These are phyloP conservation scores for Usnea hakonensis DNA, from an alignment of 495 filamentous ascomycete genomes.

Conservation along the genomic window DNA sequence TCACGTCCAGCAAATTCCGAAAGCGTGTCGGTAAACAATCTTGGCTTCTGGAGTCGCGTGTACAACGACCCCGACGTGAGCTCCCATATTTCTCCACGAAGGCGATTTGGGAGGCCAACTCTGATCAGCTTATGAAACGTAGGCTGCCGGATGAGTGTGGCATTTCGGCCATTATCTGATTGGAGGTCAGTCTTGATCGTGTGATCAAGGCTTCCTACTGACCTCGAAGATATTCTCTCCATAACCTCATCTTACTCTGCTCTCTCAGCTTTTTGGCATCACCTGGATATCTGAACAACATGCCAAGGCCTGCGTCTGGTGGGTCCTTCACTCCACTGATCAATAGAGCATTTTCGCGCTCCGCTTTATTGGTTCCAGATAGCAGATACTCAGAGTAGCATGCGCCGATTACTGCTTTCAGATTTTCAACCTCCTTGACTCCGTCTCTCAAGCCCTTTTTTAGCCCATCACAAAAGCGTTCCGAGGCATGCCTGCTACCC, in stretches of 20 bases:
- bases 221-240: slow-evolving; percentile 89
- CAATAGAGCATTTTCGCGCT: slow-evolving; percentile 27
- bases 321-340: slow-evolving; percentile 51
- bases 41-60: slow-evolving; percentile 76
- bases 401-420: slow-evolving; percentile 66
- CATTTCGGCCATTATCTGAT: slow-evolving; percentile 86
- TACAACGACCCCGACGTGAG: slow-evolving; percentile 85
- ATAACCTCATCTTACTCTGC: slow-evolving; percentile 92
- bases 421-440: slow-evolving; percentile 75
- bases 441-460: slow-evolving; percentile 80
- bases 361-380: slow-evolving; percentile 36
- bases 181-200: slow-evolving; percentile 7
- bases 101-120: slow-evolving; percentile 86
- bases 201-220: slow-evolving; percentile 13
- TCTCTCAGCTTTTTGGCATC: slow-evolving; percentile 94
- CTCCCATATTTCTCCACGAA: slow-evolving; percentile 95
- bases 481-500: slow-evolving; percentile 79
- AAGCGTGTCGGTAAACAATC: slow-evolving; percentile 73
- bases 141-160: slow-evolving; percentile 84
- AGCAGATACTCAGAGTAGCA: slow-evolving; percentile 94
- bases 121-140: slow-evolving; percentile 96
- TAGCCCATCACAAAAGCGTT: slow-evolving; percentile 90
- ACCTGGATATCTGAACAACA: slow-evolving; percentile 90
- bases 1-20: slow-evolving; percentile 71
- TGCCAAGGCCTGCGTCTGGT: slow-evolving; percentile 87